A percentile compares a stretch with the other conserved stretches of the same genome.
These are phyloP conservation scores for Blastobotrys muscicola DNA, from an alignment of 805 yeast species.

Conservation along the genomic window DNA sequence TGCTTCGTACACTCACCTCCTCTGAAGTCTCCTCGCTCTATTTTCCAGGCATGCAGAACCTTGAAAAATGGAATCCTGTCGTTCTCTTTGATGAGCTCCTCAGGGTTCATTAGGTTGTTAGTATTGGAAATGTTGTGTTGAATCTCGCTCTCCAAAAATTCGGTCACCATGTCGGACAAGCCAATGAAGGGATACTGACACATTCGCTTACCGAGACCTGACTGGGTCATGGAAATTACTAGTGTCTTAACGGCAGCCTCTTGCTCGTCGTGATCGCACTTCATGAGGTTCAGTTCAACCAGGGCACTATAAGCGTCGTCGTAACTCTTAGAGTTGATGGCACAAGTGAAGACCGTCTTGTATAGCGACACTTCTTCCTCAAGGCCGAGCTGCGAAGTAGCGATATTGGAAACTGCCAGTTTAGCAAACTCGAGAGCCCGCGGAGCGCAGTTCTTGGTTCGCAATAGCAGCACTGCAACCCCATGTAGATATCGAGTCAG, in stretches of 20 bases:
- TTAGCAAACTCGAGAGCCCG: slow-evolving; percentile 26
- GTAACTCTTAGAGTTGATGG: slow-evolving; percentile 26
- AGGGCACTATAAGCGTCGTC: slow-evolving; percentile 30
- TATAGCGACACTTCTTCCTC: slow-evolving; percentile 20
- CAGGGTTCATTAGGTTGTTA: slow-evolving; percentile 18
- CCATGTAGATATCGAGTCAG: too few relatives aligned
- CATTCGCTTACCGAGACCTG: slow-evolving; percentile 33
- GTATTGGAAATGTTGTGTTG: slow-evolving; percentile 16
- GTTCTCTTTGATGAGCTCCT: slow-evolving; percentile 11
- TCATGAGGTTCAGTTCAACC: slow-evolving; percentile 13
- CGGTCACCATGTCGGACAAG: slow-evolving; percentile 35
- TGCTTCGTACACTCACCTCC: slow-evolving; percentile 25
- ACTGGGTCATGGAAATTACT: slow-evolving; percentile 19
- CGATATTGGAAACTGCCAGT: slow-evolving; percentile 18
- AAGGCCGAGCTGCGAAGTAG: slow-evolving; percentile 17
- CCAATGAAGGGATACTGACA: slow-evolving; percentile 36
- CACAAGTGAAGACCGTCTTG: slow-evolving; percentile 15
- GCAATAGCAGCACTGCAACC: too few relatives aligned
- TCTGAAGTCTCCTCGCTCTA: slow-evolving; percentile 41
- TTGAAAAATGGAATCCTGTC: slow-evolving; percentile 37
- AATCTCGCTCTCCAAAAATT: slow-evolving; percentile 29
- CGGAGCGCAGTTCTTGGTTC: background rate
- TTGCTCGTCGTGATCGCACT: slow-evolving; percentile 7
- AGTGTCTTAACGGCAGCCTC: slow-evolving; percentile 7
- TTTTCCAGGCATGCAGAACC: slow-evolving; percentile 42